Base-by-base conservation (phyloP, 2,329 filamentous ascomycete species). In the Fusarium sp. region DNA sequence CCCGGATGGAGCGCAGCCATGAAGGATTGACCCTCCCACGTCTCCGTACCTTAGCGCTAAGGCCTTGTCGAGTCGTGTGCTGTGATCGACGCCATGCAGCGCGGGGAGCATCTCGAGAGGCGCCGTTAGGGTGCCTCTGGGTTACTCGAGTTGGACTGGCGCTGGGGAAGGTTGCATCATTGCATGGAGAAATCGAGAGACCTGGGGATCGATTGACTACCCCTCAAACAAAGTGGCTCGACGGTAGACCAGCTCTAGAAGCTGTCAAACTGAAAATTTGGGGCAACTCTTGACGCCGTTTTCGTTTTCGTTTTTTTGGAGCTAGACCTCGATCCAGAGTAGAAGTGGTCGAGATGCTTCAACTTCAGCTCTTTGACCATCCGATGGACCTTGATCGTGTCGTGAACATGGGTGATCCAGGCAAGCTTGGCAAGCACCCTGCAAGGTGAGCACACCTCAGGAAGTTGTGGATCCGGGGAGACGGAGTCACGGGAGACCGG, bases 51-150 rank as follows among this genome's bases (percentile, higher is more conserved):
- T 56, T 72, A 65, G 40, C 27, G 37, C 71, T 37, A 31, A 52
- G 64, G 40, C 68, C 50, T 42, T 42, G 38, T 61, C 42, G 64
- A 66, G 64, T 56, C 50, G 56, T 50, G 62, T 70, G 64, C 40
- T 61, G 34, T 61, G 71, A 72, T 75, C 50, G 54, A 73, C 69
- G 61, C 66, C 58, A 47, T 72, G 67, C 54, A 75, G 67, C 68
- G 73, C 67, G 69, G 75, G 69, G 70, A 76, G 64, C 64, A 34
- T 52, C 57, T 38, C 24, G 27, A 58, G 60, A 38, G 35, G 56
- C 35, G 59, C 57, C 34, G 22, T 50, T 34, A 42, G 58, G 42
- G 54, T 52, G 59, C 45, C 24, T 50, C 45, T 18, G 18, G 45
- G 27, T 34, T 62, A 2, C 29, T 61, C 40, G 34, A 47, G 24